phyloP scores from a whole-genome alignment of 345 rosid species.

The Populus pruinosa region DNA sequence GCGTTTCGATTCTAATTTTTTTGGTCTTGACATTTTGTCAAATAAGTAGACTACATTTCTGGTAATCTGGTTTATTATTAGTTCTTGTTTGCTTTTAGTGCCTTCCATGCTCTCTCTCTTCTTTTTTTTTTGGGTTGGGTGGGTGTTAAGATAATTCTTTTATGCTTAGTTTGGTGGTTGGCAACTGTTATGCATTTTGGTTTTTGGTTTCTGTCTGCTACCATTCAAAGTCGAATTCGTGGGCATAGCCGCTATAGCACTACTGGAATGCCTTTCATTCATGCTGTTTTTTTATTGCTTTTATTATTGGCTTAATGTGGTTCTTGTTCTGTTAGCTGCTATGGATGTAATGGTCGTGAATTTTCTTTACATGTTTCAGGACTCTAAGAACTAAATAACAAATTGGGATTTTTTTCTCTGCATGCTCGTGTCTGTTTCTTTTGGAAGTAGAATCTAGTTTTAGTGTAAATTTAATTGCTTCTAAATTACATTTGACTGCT shows the following conservation, averaged over 20 bases:
- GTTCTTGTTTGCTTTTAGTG: neutral
- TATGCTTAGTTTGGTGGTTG: neutral
- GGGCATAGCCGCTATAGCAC: neutral
- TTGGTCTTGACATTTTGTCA: neutral
- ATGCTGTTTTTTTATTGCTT: neutral
- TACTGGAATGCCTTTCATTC: neutral
- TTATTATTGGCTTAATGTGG: neutral
- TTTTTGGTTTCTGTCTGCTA: neutral
- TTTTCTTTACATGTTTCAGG: neutral
- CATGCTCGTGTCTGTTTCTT: neutral
- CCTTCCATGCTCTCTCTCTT: neutral
- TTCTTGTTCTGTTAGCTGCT: neutral
- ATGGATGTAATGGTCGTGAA: neutral
- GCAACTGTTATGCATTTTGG: neutral
- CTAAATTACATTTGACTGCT: neutral
- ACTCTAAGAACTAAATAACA: neutral
- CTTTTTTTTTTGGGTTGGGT: too few relatives aligned
- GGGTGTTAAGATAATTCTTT: too few relatives aligned
- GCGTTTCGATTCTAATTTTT: neutral
- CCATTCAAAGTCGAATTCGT: neutral
- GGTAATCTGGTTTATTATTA: neutral
- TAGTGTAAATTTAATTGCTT: neutral
- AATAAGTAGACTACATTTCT: neutral
- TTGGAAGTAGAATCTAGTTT: neutral
- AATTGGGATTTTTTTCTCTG: neutral